Conservation (phyloP, 2,329 filamentous ascomycete genomes). For the Cercospora sesami region DNA sequence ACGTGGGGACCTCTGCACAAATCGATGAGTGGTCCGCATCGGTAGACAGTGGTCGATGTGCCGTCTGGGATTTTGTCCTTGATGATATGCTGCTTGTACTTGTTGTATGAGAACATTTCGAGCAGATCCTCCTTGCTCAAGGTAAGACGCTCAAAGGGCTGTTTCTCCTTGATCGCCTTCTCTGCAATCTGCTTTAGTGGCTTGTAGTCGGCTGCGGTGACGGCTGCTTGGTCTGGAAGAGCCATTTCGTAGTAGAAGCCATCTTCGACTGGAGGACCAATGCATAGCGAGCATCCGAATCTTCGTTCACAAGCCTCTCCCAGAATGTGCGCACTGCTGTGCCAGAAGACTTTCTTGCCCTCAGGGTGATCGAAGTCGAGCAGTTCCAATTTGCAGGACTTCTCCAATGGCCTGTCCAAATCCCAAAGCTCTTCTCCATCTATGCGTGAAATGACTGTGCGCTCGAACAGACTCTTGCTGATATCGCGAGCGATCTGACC, state of each 20-base stretch:
- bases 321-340: constrained; percentile 92
- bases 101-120: constrained; percentile 97
- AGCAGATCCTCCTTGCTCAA: constrained; percentile 88
- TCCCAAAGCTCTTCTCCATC: constrained; percentile 84
- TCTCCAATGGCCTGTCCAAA: constrained; percentile 83
- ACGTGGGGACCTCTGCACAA: constrained; percentile 94
- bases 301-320: constrained; percentile 89
- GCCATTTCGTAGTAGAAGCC: constrained; percentile 99
- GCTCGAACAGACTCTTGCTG: constrained; percentile 81
- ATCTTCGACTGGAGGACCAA: constrained; percentile 86
- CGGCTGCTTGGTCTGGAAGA: constrained; percentile 67
- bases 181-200: constrained; percentile 76
- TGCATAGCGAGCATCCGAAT: constrained; percentile 88
- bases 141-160: constrained; percentile 85
- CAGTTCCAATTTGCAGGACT: constrained; percentile 79
- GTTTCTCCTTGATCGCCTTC: constrained; percentile 93
- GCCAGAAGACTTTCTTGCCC: constrained; percentile 97
- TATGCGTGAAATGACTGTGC: constrained; percentile 81
- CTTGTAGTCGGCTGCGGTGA: constrained; percentile 78
- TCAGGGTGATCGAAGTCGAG: constrained; percentile 74
- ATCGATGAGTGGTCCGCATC: constrained; percentile 91
- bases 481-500: constrained; percentile 74
- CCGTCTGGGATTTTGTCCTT: constrained; percentile 86
- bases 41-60: constrained; percentile 89
- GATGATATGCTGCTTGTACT: constrained; percentile 98